A percentile compares a stretch with the other conserved stretches of the same genome.
Conservation (phyloP, 208 protist genomes). For the Acanthamoeba royreba region DNA sequence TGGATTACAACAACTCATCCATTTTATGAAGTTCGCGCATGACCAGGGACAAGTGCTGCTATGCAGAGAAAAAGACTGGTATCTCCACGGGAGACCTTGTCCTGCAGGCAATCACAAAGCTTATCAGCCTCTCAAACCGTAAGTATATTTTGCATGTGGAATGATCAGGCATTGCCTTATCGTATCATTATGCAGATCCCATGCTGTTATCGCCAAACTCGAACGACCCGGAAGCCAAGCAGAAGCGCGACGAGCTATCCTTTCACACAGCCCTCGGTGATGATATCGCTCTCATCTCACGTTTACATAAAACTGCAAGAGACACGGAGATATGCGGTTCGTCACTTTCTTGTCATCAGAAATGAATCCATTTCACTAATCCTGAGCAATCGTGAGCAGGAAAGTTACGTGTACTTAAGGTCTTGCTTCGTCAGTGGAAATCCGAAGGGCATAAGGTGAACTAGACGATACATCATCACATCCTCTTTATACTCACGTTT, state of each 20-base stretch:
- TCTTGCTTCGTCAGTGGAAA: conserved; percentile 50
- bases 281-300: neutral
- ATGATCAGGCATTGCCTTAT: too few relatives aligned
- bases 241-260: neutral
- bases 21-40: neutral
- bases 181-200: conserved; percentile 2
- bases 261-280: neutral
- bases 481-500: conserved; percentile 8
- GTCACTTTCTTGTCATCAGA: neutral
- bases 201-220: neutral
- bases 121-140: conserved; percentile 43
- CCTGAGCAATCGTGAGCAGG: neutral
- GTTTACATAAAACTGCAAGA: neutral
- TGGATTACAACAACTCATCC: neutral
- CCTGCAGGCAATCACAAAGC: conserved; percentile 14
- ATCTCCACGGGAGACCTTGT: neutral
- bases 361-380: too few relatives aligned
- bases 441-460: conserved; percentile 29
- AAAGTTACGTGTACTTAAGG: conserved; percentile 63
- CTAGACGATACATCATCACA: conserved; percentile 13
- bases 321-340: conserved; percentile 12
- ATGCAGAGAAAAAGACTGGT: neutral
- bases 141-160: too few relatives aligned
- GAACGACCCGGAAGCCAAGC: neutral
- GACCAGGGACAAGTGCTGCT: neutral